Conservation (phyloP, 2,329 filamentous ascomycete species). For the Colletotrichum eleusines region DNA sequence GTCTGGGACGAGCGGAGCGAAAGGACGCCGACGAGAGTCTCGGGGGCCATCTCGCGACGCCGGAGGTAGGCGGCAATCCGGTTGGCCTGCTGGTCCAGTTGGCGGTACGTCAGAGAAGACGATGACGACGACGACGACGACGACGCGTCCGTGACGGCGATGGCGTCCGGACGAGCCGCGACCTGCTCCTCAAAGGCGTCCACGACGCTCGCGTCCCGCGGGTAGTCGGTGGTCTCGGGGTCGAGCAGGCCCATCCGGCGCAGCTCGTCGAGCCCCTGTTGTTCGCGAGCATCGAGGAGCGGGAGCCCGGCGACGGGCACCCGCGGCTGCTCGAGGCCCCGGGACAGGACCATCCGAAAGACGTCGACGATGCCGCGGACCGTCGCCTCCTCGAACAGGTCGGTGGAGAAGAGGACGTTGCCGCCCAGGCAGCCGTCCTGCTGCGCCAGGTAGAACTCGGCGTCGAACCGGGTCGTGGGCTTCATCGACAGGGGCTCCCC, state of each 20-base stretch:
- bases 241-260: slow-evolving; percentile 38
- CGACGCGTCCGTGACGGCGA: slow-evolving; percentile 43
- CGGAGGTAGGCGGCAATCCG: slow-evolving; percentile 42
- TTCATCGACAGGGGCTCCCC: slow-evolving; percentile 12
- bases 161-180: slow-evolving; percentile 8
- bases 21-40: slow-evolving; percentile 42
- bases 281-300: background rate
- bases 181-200: slow-evolving; percentile 45
- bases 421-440: slow-evolving; percentile 37
- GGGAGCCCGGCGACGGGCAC: background rate
- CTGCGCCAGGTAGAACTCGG: slow-evolving; percentile 44
- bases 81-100: slow-evolving; percentile 44
- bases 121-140: too few relatives aligned
- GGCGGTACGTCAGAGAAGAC: slow-evolving; percentile 42
- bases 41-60: slow-evolving; percentile 1
- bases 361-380: slow-evolving; percentile 44
- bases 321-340: background rate
- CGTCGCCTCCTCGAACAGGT: slow-evolving; percentile 24
- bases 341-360: background rate
- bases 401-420: slow-evolving; percentile 40
- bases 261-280: slow-evolving; percentile 9
- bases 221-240: slow-evolving; percentile 30
- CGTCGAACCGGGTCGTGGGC: slow-evolving; percentile 20
- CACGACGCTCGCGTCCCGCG: slow-evolving; percentile 42
- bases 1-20: slow-evolving; percentile 44